Evolutionary conservation across 805 yeast genomes (phyloP), one percentile per base, ranked within the genome.

Genomic region (Zygosaccharomyces gambellarensis): DNA sequence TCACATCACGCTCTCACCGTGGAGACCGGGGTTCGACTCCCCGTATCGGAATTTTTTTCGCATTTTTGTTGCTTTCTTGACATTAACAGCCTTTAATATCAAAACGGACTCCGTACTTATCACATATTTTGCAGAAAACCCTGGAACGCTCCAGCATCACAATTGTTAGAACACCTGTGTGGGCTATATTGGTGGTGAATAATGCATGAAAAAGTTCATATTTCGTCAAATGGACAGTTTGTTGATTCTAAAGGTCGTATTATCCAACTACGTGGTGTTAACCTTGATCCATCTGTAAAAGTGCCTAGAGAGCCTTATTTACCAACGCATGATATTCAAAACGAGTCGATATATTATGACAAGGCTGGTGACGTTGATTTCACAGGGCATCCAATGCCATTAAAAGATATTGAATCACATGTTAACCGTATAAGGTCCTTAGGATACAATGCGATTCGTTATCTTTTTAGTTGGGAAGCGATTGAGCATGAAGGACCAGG

Each of bases 401-500:
- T 90, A 10, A 81, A 75, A 2, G 90, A 87, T 22, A 90, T 94
- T 0, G 81, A 74, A 49, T 70, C 59, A 34, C 97, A 90, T 64
- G 71, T 90, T 39, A 70, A 65, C 9, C 72, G 95, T 49, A 79
- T 90, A 62, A 87, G 84, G 62, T 72, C 81, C 5, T 79, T 90
- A 79, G 97, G 97, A 1, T 88, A 78, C 67, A 90, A 90, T 63
- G 76, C 85, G 2, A 76, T 90, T 19, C 70, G 97, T 49, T 86
- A 82, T 63, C 71, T 89, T 17, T 72, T 87, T 45, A 85, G 95
- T 0, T 90, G 97, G 97, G 97, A 90, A 64, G 92, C 97, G 0
- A 60, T 90, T 7, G 97, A 90, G 65, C 97, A 90, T 59, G 73
- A 70, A 42, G 96, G 96, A 0, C 97, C 97, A 0, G 94, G 87